phyloP scores from a whole-genome alignment of 208 protist species.

The Acanthamoeba healyi region DNA sequence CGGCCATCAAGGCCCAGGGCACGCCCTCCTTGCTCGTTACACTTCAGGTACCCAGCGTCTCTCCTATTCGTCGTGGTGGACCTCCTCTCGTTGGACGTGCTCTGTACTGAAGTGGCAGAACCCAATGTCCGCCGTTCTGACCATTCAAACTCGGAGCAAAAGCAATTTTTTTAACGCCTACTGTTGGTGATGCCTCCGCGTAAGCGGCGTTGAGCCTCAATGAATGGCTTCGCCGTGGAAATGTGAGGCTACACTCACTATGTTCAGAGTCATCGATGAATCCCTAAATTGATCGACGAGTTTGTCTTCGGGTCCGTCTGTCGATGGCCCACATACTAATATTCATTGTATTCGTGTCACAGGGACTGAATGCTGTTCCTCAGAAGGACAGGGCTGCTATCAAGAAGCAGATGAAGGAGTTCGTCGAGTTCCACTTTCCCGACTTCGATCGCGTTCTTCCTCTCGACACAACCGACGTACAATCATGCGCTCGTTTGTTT shows the following conservation, averaged over 20 bases:
- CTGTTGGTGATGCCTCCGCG: background rate
- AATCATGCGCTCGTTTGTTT: background rate
- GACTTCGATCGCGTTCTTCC: constrained; percentile 64
- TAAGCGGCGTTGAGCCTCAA: constrained; percentile 32
- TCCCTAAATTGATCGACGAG: no score
- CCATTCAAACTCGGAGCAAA: constrained; percentile 61
- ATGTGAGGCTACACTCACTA: background rate
- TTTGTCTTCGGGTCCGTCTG: no score
- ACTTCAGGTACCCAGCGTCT: constrained; percentile 26
- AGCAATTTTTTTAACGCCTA: constrained; percentile 15
- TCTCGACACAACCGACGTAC: constrained; percentile 74
- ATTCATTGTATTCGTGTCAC: background rate
- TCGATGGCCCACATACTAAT: no score
- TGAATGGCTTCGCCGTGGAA: background rate
- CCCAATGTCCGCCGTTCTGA: background rate
- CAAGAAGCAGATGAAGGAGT: constrained; percentile 76
- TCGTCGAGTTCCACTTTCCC: constrained; percentile 69
- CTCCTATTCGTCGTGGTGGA: background rate
- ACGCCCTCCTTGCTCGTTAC: constrained; percentile 65
- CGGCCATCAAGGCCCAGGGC: constrained; percentile 69
- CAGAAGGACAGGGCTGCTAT: constrained; percentile 57
- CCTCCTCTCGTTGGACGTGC: background rate
- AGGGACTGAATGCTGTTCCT: constrained; percentile 69
- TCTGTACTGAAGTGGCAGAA: constrained; percentile 67
- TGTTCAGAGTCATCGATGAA: no score